These are phyloP conservation scores for Breviolum minutum DNA, from an alignment of 73 alveolate genomes.

Conservation along the genomic window DNA sequence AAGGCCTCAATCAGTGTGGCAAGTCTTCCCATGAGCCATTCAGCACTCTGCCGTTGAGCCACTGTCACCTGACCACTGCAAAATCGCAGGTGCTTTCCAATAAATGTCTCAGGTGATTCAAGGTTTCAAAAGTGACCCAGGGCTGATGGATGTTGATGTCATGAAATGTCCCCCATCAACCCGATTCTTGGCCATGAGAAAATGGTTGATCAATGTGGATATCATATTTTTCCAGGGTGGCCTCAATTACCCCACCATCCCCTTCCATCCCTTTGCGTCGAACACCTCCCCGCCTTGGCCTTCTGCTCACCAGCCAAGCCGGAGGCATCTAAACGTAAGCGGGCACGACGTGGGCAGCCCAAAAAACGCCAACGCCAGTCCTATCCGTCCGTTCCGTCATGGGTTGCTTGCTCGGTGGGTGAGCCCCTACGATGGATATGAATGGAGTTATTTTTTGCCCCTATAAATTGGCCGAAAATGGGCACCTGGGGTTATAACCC, in stretches of 20 bases:
- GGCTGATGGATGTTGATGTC: background rate
- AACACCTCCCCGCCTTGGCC: background rate
- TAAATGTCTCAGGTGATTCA: background rate
- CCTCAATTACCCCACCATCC: background rate
- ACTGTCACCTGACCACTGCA: background rate
- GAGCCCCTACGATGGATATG: background rate
- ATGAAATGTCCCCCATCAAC: background rate
- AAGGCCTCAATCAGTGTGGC: background rate
- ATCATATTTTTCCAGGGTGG: background rate
- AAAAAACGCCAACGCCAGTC: slow-evolving; percentile 22
- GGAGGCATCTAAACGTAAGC: background rate
- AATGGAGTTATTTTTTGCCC: background rate
- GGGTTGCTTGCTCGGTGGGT: background rate
- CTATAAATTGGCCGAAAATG: background rate
- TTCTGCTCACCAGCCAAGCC: slow-evolving; percentile 27
- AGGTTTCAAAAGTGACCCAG: background rate
- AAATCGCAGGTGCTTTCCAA: background rate
- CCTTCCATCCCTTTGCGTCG: background rate
- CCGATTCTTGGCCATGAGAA: background rate
- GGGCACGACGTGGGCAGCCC: slow-evolving; percentile 43
- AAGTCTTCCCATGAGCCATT: background rate
- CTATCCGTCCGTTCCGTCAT: background rate
- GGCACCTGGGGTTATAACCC: background rate
- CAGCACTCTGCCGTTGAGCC: background rate
- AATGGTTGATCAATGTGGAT: background rate